phyloP scores from a whole-genome alignment of 73 alveolate genomes.

The Paramecium primaurelia region DNA sequence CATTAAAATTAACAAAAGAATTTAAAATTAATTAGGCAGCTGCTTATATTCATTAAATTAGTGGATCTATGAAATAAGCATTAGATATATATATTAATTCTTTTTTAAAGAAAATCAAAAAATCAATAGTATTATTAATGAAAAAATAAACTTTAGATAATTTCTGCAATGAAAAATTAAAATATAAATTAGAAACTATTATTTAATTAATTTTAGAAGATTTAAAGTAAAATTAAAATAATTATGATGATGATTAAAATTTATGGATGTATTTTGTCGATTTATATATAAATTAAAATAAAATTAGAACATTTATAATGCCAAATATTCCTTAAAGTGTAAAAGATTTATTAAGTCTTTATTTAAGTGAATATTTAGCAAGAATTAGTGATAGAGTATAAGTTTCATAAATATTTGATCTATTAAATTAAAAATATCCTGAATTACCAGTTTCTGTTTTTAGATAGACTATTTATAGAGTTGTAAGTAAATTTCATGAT shows the following conservation, averaged over 20 bases:
- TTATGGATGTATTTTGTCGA: conserved; percentile 18
- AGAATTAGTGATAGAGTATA: not conserved
- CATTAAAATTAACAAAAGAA: not conserved
- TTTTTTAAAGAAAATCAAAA: not conserved
- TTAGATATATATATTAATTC: not conserved
- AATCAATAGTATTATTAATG: not conserved
- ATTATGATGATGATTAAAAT: not conserved
- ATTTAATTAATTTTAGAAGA: conserved; percentile 15
- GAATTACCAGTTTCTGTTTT: conserved; percentile 27
- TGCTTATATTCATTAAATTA: conserved; percentile 22
- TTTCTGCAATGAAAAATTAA: not conserved
- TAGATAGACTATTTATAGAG: conserved; percentile 5
- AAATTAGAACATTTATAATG: not conserved
- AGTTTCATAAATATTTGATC: not conserved
- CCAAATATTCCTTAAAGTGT: conserved; percentile 9
- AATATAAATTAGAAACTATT: not conserved
- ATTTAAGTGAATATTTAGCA: not conserved
- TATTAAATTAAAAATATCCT: not conserved
- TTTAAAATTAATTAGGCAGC: conserved; percentile 13
- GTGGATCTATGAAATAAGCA: not conserved
- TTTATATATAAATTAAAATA: not conserved
- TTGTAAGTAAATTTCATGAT: not conserved
- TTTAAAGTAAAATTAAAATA: not conserved
- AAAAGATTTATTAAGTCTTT: not conserved
- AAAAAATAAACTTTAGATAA: not conserved